phyloP scores from a whole-genome alignment of 2,329 filamentous ascomycete species.

The Aureobasidium subglaciale region DNA sequence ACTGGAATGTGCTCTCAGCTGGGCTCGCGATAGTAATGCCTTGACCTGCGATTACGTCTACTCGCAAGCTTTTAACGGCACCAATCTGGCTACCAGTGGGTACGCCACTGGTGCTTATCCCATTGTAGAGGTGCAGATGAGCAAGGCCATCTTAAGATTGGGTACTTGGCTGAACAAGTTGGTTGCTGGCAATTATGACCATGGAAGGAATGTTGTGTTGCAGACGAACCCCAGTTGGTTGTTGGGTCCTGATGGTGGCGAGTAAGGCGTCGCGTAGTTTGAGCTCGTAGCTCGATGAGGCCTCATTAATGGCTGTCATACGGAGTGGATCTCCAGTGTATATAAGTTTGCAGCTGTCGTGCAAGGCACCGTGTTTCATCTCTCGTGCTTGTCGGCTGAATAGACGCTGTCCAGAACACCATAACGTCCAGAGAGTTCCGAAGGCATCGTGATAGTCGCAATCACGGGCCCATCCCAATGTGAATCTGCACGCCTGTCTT shows the following conservation, averaged over 20 bases:
- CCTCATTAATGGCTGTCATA: too few relatives aligned
- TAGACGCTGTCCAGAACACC: slow-evolving; percentile 5
- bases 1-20: slow-evolving; percentile 29
- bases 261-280: neutral
- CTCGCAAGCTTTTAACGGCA: slow-evolving; percentile 25
- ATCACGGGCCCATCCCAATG: neutral
- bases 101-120: slow-evolving; percentile 34
- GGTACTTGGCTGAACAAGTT: slow-evolving; percentile 35
- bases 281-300: neutral
- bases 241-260: neutral
- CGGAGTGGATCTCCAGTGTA: too few relatives aligned
- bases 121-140: slow-evolving; percentile 35
- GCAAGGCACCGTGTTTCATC: too few relatives aligned
- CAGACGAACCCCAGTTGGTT: neutral
- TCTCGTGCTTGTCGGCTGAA: neutral
- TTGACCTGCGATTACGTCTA: slow-evolving; percentile 37
- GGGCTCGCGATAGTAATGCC: slow-evolving; percentile 34
- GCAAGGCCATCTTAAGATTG: slow-evolving; percentile 34
- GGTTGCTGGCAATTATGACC: slow-evolving; percentile 19
- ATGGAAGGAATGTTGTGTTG: neutral
- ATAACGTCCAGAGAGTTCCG: slow-evolving; percentile 2
- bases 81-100: slow-evolving; percentile 30
- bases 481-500: neutral
- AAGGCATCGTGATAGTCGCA: slow-evolving; percentile 1
- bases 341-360: too few relatives aligned